Base-by-base conservation (phyloP, 1,284 basidiomycete genomes). In the Pseudozyma tsukubaensis region DNA sequence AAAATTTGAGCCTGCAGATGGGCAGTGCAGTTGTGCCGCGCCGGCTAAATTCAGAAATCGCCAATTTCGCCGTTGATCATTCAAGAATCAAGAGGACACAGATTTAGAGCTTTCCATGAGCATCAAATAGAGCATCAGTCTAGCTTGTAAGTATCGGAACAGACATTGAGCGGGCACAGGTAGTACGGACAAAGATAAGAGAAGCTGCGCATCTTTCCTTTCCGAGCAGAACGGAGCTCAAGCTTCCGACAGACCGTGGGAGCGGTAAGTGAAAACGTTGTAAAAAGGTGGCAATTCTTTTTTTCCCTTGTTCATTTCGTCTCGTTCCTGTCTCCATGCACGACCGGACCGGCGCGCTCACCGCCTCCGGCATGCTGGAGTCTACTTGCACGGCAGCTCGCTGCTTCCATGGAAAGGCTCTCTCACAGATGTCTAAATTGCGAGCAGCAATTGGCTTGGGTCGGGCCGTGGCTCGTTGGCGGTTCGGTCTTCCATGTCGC, bases 391-490 rank as follows among this genome's bases (percentile, higher is more conserved):
- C 47, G 24, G 24, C 24, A 29, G 24, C 24, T 29, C 24, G 24
- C 24, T 29, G 24, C 24, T 29, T 29, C 37, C 2, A 39, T 39
- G 37, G 37, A 4, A 12, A 39, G 37, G 37, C 12, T 39, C 12
- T 39, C 12, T 13, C 37, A 12, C 11, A 39, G 37, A 39, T n/a
- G 37, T 39, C 37, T 39, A 9, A 39, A 39, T 39, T 39, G 37
- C 37, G 11, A 39, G 37, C 11, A 13, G 37, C 11, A 39, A 8
- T 39, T 51, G 56, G 56, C 55, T 10, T 47, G 55, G 16, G 63
- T 59, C 48, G 57, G 63, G 63, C 63, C 63, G 63, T 32, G 10
- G 45, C 48, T 66, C 57, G 63, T 54, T 16, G 21, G 18, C 36
- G 37, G n/a, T 29, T 59, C 63, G 57, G 63, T 66, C 52, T 45